Evolutionary conservation across 1,284 basidiomycete genomes (phyloP), one percentile per base, ranked within the genome.

Genomic region (Cystobasidiaceae sp.): DNA sequence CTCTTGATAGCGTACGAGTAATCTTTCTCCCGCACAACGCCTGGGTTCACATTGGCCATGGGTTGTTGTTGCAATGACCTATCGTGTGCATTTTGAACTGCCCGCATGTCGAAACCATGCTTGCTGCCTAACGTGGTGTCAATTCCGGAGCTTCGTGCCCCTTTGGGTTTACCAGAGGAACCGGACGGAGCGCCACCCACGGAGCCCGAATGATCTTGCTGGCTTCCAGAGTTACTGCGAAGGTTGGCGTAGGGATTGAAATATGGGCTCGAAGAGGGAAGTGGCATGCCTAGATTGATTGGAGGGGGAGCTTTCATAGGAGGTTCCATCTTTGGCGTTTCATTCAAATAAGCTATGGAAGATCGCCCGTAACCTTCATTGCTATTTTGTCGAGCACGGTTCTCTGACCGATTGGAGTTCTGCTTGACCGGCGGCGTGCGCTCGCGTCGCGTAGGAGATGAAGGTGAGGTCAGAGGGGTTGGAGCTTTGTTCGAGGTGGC

Each of bases 181-280:
- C 39, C n/a, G 11, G 37, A 41, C 7, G 21, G 21, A 11, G 39
- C 39, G 8, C 54, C 54, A 9, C 23, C 28, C 15, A 13, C 13
- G 17, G 54, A 43, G 4, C 34, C 44, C 19, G 27, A 25, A 28
- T 28, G 41, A 2, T 49, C 56, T 21, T 17, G 34, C 11, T 37
- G 5, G n/a, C 54, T 41, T n/a, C 54, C 54, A 4, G 54, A 56
- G 6, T 6, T 25, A 37, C 41, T 59, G 21, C 61, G 61, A 1
- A 64, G 28, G 8, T 41, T 39, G 28, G 61, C 61, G 46, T 64
- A 64, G 6, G 61, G 52, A 49, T 64, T 64, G 51, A 64, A 64
- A 32, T 64, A 64, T 9, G 61, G 61, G 21, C 51, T 55, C 17
- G 41, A 44, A 5, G 61, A 64, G 4, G 61, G 61, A 17, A 64